phyloP scores from a whole-genome alignment of 1,284 basidiomycete species.

The Taiwanofungus camphoratus region DNA sequence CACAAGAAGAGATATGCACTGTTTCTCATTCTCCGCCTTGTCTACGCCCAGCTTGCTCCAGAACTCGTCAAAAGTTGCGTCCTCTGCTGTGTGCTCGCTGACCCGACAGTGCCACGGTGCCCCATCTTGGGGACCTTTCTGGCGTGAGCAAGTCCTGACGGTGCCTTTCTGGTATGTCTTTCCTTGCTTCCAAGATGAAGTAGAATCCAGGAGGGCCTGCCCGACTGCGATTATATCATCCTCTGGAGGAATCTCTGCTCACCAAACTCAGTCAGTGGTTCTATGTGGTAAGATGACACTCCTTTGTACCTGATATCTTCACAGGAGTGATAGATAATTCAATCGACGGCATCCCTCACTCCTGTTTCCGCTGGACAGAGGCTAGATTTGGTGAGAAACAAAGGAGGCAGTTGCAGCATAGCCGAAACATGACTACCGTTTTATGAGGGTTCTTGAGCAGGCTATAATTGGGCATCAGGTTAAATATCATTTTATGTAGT shows the following conservation, averaged over 20 bases:
- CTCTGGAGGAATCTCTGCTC: constrained; percentile 55
- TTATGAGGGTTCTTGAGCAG: too few relatives aligned
- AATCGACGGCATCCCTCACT: too few relatives aligned
- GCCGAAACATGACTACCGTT: too few relatives aligned
- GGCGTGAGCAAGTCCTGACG: constrained; percentile 49
- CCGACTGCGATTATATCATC: constrained; percentile 49
- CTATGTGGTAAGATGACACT: not conserved
- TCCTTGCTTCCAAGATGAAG: constrained; percentile 56
- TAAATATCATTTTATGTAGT: too few relatives aligned
- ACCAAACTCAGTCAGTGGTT: not conserved
- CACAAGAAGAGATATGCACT: constrained; percentile 38
- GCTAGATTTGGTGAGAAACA: too few relatives aligned
- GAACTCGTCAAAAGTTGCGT: constrained; percentile 65
- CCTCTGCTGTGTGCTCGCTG: constrained; percentile 57
- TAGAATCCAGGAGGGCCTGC: constrained; percentile 48
- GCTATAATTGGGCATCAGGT: too few relatives aligned
- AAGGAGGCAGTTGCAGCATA: too few relatives aligned
- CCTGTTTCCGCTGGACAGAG: too few relatives aligned
- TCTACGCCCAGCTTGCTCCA: constrained; percentile 62
- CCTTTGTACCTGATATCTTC: constrained; percentile 17
- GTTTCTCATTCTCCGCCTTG: constrained; percentile 62
- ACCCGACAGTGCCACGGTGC: constrained; percentile 62
- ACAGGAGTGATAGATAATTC: constrained; percentile 19
- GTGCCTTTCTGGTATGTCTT: constrained; percentile 49
- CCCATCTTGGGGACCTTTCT: constrained; percentile 47